Base-by-base conservation (phyloP, 2,329 filamentous ascomycete genomes). In the Paracoccidioides brasiliensis region DNA sequence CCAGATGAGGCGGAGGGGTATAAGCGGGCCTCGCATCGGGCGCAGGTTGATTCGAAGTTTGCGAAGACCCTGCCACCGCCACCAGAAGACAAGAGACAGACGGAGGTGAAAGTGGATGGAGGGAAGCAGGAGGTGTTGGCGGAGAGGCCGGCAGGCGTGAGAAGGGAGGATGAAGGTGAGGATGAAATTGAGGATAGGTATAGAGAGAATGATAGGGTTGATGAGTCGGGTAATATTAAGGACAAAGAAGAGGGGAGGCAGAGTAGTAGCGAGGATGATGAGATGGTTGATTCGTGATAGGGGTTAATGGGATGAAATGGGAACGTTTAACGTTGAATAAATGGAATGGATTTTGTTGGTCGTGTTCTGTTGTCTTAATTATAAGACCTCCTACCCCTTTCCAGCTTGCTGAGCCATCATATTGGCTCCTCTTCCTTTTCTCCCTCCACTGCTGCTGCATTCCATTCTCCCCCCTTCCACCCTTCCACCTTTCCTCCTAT, bases 361-460 rank as follows among this genome's bases (percentile, higher is more conserved):
- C 10, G 3, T 48, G 9, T 43, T 40, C 12, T 40, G 38, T 40
- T 40, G 38, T 14, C 76, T 75, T 8, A 75, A 73, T 35, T 78
- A 22, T 22, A 22, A 22, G 22, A 22, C 74, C 54, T 83, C 80
- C 61, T 88, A 84, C 3, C 75, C 70, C 3, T 76, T 74, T 0
- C 22, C 22, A 22, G 22, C 22, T 22, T 22, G 22, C 22, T 2
- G 22, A 22, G 22, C 22, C 22, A 22, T 22, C 1, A 22, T 22
- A 22, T 22, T 22, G 22, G 22, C 22, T 22, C 22, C 22, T 22
- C 22, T 22, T 22, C 22, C 22, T 22, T 22, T 22, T 22, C 22
- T 22, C 22, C 22, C 22, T 22, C 22, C 22, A 22, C 22, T 22
- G 2, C 22, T 22, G 22, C 22, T 22, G 22, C 22, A 22, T 22